Conservation (phyloP, 2,329 filamentous ascomycete species). For the Fusarium drepaniforme region DNA sequence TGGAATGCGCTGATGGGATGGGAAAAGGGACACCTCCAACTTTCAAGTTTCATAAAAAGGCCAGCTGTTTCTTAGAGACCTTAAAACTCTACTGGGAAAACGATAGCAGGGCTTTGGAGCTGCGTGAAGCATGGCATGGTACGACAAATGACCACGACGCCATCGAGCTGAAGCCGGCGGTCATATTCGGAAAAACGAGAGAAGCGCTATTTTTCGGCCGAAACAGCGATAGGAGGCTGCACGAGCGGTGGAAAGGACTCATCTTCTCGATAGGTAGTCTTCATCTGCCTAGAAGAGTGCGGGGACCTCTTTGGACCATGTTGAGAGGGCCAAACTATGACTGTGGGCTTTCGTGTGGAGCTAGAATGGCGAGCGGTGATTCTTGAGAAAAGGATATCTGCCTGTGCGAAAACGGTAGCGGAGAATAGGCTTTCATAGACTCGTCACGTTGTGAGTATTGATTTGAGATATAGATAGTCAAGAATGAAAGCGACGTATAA, state of each 20-base stretch:
- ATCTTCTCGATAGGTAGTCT: neutral
- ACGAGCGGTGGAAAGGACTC: neutral
- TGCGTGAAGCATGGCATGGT: neutral
- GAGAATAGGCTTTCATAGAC: neutral
- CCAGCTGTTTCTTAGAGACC: neutral
- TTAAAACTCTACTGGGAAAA: neutral
- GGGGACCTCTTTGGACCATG: neutral
- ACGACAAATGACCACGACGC: neutral
- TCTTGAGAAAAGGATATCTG: neutral
- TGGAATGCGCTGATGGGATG: neutral
- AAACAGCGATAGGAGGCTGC: neutral
- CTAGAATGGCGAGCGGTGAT: neutral
- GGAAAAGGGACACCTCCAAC: neutral
- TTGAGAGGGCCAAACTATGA: neutral
- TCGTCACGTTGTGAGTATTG: neutral
- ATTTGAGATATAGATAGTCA: neutral
- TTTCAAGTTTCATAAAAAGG: neutral
- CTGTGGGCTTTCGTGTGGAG: neutral
- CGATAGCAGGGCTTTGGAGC: neutral
- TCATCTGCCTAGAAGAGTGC: neutral
- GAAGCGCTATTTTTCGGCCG: neutral
- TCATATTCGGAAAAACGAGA: slow-evolving; percentile 6
- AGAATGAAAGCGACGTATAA: neutral
- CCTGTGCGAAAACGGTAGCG: neutral
- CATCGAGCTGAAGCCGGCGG: neutral